Conservation (phyloP, 2,329 filamentous ascomycete species). For the Colletotrichum spinosum region DNA sequence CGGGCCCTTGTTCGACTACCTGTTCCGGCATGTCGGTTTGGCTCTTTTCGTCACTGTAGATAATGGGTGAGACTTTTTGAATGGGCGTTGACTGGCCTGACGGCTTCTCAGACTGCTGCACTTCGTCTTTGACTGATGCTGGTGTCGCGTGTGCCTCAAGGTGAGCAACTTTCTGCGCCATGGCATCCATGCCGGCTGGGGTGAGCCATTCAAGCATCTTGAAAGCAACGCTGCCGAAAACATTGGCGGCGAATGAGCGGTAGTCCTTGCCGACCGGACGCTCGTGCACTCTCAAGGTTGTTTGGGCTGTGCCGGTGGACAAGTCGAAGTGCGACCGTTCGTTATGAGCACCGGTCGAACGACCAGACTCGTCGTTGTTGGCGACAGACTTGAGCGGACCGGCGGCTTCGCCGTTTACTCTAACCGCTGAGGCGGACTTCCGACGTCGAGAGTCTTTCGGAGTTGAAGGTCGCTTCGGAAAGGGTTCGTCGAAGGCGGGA, state of each 20-base stretch:
- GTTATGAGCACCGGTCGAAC: background rate
- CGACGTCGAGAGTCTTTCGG: slow-evolving; percentile 25
- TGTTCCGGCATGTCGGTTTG: slow-evolving; percentile 34
- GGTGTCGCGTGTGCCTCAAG: slow-evolving; percentile 43
- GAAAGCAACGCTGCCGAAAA: slow-evolving; percentile 74
- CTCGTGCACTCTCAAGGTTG: slow-evolving; percentile 55
- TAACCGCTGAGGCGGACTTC: slow-evolving; percentile 17
- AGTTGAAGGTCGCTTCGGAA: slow-evolving; percentile 30
- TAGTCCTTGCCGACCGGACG: slow-evolving; percentile 65
- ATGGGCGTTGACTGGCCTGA: slow-evolving; percentile 31
- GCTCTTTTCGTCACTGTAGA: slow-evolving; percentile 38
- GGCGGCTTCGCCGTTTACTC: slow-evolving; percentile 9
- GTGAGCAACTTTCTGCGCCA: slow-evolving; percentile 54
- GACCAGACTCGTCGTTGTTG: slow-evolving; percentile 15
- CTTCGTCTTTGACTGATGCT: slow-evolving; percentile 16
- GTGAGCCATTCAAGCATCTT: slow-evolving; percentile 80
- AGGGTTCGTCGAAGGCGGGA: slow-evolving; percentile 36
- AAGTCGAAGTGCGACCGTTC: slow-evolving; percentile 37
- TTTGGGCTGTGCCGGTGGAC: slow-evolving; percentile 31
- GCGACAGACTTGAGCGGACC: background rate
- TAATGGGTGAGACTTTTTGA: slow-evolving; percentile 24
- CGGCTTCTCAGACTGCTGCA: slow-evolving; percentile 22
- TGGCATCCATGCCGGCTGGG: slow-evolving; percentile 64
- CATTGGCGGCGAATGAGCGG: slow-evolving; percentile 70
- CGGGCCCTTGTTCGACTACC: slow-evolving; percentile 15